Percentiles rank a stretch among this genome's conserved stretches.
Conservation (phyloP, 352 stramenopile species). For the Globisporangium lucens region DNA sequence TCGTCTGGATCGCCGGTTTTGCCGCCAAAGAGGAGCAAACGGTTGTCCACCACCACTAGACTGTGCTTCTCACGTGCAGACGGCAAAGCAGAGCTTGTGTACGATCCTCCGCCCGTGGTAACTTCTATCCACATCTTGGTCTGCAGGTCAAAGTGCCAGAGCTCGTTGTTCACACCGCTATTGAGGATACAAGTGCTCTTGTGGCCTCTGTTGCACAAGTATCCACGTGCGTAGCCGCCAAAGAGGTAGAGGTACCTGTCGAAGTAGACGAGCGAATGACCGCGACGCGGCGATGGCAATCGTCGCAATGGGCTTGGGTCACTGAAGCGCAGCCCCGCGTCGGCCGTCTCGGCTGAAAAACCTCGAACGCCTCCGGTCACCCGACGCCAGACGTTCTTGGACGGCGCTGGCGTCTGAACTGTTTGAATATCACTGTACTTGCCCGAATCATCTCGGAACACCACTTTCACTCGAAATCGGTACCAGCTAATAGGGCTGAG, state of each 20-base stretch:
- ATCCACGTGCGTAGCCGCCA: slow-evolving; percentile 54
- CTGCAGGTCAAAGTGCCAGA: slow-evolving; percentile 61
- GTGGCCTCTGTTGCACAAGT: slow-evolving; percentile 46
- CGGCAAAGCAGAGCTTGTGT: slow-evolving; percentile 17
- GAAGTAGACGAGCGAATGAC: slow-evolving; percentile 52
- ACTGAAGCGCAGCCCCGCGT: slow-evolving; percentile 29
- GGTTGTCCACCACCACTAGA: slow-evolving; percentile 35
- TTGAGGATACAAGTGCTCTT: slow-evolving; percentile 40
- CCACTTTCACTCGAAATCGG: slow-evolving; percentile 49
- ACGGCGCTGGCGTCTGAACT: slow-evolving; percentile 29
- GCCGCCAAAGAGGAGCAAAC: slow-evolving; percentile 63
- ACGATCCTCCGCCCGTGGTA: neutral
- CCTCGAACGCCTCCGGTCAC: slow-evolving; percentile 25
- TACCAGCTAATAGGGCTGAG: slow-evolving; percentile 37
- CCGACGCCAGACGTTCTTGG: slow-evolving; percentile 41
- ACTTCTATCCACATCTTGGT: slow-evolving; percentile 57
- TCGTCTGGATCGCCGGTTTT: slow-evolving; percentile 26
- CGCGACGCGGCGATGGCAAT: slow-evolving; percentile 52
- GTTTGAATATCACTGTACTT: slow-evolving; percentile 32
- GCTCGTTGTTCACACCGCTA: slow-evolving; percentile 52
- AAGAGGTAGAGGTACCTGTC: slow-evolving; percentile 61
- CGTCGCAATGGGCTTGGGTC: slow-evolving; percentile 28
- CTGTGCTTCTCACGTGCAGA: slow-evolving; percentile 59
- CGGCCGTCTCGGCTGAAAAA: slow-evolving; percentile 30
- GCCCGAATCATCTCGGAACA: slow-evolving; percentile 39